These are phyloP conservation scores for Acer saccharum DNA, from an alignment of 345 rosid genomes.

Conservation along the genomic window DNA sequence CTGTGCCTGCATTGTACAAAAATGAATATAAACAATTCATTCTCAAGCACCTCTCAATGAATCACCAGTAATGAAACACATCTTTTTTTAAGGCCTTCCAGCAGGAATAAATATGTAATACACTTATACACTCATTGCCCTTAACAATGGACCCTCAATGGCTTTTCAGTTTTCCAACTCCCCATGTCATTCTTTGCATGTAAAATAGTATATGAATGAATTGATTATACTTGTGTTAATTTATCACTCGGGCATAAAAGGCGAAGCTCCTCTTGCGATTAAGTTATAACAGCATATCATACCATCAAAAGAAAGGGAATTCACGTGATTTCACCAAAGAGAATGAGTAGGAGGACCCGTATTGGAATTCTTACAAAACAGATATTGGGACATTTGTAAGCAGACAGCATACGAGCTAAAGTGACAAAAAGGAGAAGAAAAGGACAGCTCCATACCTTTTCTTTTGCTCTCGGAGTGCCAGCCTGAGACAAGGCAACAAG, in stretches of 20 bases:
- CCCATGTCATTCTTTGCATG: not conserved
- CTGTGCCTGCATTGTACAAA: conserved; percentile 64
- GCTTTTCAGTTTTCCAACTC: not conserved
- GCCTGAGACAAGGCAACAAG: conserved; percentile 91
- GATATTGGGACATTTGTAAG: not conserved
- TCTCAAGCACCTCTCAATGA: conserved; percentile 6
- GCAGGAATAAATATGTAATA: not conserved
- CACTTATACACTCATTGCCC: not conserved
- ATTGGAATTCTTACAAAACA: not conserved
- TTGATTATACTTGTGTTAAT: not conserved
- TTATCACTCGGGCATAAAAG: not conserved
- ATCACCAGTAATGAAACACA: not conserved
- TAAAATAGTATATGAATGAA: not conserved
- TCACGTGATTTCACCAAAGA: not conserved
- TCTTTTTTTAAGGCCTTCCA: not conserved
- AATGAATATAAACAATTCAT: conserved; percentile 23
- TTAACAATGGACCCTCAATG: not conserved
- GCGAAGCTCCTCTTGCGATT: not conserved
- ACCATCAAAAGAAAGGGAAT: not conserved
- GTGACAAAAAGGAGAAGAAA: not conserved
- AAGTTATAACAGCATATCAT: not conserved
- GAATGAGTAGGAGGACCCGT: not conserved
- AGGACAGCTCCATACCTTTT: conserved; percentile 60
- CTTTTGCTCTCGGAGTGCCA: conserved; percentile 94
- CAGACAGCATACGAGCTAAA: not conserved